These are phyloP conservation scores for Auriscalpium orientale DNA, from an alignment of 768 basidiomycete genomes.

Conservation along the genomic window DNA sequence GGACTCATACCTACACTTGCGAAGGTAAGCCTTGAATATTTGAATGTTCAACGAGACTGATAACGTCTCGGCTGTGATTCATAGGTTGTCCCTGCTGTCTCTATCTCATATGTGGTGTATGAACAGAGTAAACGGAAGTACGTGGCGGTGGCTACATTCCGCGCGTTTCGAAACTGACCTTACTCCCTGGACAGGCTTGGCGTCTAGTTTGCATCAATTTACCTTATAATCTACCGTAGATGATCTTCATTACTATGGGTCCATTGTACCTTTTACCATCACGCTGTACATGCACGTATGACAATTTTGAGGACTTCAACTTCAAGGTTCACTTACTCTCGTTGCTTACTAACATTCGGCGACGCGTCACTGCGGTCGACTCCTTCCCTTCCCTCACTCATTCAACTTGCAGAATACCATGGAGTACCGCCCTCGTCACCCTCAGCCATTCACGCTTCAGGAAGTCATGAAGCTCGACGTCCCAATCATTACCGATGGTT, in stretches of 20 bases:
- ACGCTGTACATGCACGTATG: background rate
- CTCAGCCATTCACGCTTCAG: slow-evolving; percentile 67
- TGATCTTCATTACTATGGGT: background rate
- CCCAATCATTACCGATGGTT: slow-evolving; percentile 65
- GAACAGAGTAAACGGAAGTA: slow-evolving; percentile 79
- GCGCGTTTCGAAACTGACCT: slow-evolving; percentile 5
- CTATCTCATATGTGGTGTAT: slow-evolving; percentile 94
- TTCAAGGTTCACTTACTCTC: no score
- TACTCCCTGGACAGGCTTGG: slow-evolving; percentile 41
- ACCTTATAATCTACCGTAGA: background rate
- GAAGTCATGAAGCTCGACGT: slow-evolving; percentile 63
- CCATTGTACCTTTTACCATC: background rate
- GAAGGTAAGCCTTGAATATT: slow-evolving; percentile 44
- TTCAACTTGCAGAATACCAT: slow-evolving; percentile 25
- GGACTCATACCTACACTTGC: slow-evolving; percentile 89
- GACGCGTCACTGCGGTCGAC: background rate
- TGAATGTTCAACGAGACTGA: background rate
- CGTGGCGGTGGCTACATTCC: slow-evolving; percentile 17
- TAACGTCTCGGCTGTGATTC: background rate
- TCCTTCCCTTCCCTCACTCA: background rate
- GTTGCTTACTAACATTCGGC: no score
- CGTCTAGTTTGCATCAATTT: slow-evolving; percentile 17
- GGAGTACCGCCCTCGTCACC: slow-evolving; percentile 61
- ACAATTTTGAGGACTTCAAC: no score
- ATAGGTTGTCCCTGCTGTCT: slow-evolving; percentile 91